Percentiles rank a stretch among this genome's conserved stretches.
These are phyloP conservation scores for Cyanidium caldarium DNA, from an alignment of 23 red algal species.

Conservation along the genomic window DNA sequence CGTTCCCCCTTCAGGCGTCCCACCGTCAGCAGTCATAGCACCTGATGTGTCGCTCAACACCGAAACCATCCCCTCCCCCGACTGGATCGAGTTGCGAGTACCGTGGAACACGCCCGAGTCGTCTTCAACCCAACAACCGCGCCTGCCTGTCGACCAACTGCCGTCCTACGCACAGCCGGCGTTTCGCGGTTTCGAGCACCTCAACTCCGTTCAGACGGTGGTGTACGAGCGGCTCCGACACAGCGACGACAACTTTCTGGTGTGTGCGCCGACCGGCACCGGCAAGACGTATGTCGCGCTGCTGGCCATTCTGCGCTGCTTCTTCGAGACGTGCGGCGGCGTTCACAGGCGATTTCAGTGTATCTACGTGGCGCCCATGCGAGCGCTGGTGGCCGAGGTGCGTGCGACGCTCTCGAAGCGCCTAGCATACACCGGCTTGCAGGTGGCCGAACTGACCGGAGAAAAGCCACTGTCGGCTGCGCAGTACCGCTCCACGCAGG, in stretches of 20 bases:
- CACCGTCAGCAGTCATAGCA: too few relatives aligned
- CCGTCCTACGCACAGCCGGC: conserved; percentile 5
- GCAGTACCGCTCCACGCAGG: conserved; percentile 47
- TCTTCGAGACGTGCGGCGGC: conserved; percentile 21
- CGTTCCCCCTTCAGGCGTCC: too few relatives aligned
- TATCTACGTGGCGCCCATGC: conserved; percentile 95
- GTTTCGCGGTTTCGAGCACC: neutral
- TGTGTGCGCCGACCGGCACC: conserved; percentile 85
- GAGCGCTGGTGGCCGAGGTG: conserved; percentile 87
- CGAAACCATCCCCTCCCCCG: too few relatives aligned
- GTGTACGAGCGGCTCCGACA: conserved; percentile 43
- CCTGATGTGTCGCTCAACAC: too few relatives aligned
- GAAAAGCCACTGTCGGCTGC: conserved; percentile 50
- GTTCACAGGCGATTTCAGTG: conserved; percentile 40
- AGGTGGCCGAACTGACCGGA: conserved; percentile 69
- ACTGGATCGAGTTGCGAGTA: too few relatives aligned
- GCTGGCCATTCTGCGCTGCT: conserved; percentile 41
- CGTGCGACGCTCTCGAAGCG: conserved; percentile 35
- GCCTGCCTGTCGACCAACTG: neutral
- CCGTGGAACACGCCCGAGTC: too few relatives aligned
- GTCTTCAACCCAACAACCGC: too few relatives aligned
- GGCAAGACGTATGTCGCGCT: conserved; percentile 93
- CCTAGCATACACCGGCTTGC: conserved; percentile 29
- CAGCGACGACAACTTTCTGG: conserved; percentile 66
- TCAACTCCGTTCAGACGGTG: conserved; percentile 60